Percentiles rank a stretch among this genome's conserved stretches.
Evolutionary conservation across 495 filamentous ascomycete genomes (phyloP).

Genomic region (Friedmanniomyces simplex): DNA sequence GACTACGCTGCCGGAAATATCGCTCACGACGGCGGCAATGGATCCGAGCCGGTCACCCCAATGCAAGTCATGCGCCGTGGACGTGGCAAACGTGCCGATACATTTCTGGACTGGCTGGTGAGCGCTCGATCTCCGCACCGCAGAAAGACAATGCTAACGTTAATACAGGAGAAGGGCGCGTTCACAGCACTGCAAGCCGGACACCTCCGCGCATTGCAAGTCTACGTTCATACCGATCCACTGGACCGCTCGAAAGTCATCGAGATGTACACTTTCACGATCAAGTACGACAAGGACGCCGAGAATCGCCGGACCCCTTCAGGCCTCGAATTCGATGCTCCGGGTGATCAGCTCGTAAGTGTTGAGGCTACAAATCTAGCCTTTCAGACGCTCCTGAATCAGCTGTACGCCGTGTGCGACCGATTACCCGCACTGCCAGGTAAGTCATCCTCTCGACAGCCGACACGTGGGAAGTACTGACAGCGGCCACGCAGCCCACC

Average conservation of each 20-base stretch:
- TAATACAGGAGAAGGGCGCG: slow-evolving; percentile 35
- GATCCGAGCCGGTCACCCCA: not conserved
- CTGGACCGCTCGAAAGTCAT: slow-evolving; percentile 25
- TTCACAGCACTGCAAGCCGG: slow-evolving; percentile 36
- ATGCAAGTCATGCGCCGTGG: slow-evolving; percentile 33
- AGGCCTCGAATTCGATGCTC: slow-evolving; percentile 32
- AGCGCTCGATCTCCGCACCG: slow-evolving; percentile 13
- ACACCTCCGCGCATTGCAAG: slow-evolving; percentile 36
- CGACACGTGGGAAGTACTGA: not conserved
- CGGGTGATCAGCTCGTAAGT: slow-evolving; percentile 29
- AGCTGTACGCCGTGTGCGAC: slow-evolving; percentile 30
- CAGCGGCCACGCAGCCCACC: slow-evolving; percentile 23
- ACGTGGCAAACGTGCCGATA: slow-evolving; percentile 30
- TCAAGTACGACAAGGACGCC: slow-evolving; percentile 32
- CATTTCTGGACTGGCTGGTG: slow-evolving; percentile 38
- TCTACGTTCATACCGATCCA: slow-evolving; percentile 30
- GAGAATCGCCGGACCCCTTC: slow-evolving; percentile 23
- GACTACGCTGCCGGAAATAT: slow-evolving; percentile 23
- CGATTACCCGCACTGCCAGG: slow-evolving; percentile 38
- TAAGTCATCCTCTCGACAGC: slow-evolving; percentile 15
- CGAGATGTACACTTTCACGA: slow-evolving; percentile 43
- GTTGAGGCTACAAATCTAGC: slow-evolving; percentile 30
- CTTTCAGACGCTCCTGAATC: slow-evolving; percentile 34
- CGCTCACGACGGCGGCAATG: slow-evolving; percentile 21
- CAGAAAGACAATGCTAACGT: not conserved